These are phyloP conservation scores for Linanthus parryae DNA, from an alignment of 148 eudicot genomes.

Conservation along the genomic window DNA sequence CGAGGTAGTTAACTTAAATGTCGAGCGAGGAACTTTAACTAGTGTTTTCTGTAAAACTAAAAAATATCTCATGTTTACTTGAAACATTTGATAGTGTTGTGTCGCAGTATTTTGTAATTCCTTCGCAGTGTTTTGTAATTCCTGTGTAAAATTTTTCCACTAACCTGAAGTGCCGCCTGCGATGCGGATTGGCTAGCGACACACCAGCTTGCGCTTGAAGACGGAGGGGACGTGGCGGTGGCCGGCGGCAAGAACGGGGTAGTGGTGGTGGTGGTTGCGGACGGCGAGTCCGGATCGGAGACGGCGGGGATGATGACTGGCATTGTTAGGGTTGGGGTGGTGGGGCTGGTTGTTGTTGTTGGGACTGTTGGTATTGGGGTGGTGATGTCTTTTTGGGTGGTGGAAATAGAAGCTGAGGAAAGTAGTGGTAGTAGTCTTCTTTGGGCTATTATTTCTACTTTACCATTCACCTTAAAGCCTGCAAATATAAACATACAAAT, in stretches of 20 bases:
- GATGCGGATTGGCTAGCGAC: conserved; percentile 29
- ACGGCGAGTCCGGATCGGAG: conserved; percentile 42
- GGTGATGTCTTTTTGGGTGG: conserved; percentile 59
- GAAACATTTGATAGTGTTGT: no score
- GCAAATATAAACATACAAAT: no score
- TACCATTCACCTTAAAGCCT: no score
- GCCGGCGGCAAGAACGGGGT: conserved; percentile 11
- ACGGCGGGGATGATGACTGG: conserved; percentile 42
- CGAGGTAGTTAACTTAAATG: no score
- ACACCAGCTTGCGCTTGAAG: conserved; percentile 47
- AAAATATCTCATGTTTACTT: no score
- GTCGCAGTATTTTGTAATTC: no score
- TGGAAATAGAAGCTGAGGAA: conserved; percentile 22
- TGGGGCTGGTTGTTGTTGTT: conserved; percentile 28
- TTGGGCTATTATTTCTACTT: no score
- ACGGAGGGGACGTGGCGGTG: conserved; percentile 14
- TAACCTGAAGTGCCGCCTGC: conserved; percentile 13
- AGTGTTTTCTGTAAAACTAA: no score
- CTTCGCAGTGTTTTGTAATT: no score
- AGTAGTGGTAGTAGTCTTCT: no score
- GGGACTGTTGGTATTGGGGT: conserved; percentile 83
- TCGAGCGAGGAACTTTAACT: no score
- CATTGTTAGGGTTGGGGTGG: conserved; percentile 23
- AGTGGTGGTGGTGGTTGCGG: conserved; percentile 11
- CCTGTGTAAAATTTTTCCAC: not conserved